These are phyloP conservation scores for Mucor circinelloides DNA, from an alignment of 371 early-diverging fungal genomes.

Conservation along the genomic window DNA sequence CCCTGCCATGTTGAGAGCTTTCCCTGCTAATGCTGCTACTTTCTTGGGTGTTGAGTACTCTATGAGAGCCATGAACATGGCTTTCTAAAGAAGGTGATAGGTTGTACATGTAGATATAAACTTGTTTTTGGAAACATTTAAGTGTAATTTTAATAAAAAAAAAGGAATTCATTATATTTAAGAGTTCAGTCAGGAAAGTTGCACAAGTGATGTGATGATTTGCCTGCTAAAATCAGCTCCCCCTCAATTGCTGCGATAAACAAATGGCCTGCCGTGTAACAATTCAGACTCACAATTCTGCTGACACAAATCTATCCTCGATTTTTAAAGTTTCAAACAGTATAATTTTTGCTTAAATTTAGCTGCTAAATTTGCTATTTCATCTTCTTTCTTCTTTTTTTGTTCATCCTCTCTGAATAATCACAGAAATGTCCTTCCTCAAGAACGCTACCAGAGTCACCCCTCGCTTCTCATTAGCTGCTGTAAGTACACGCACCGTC, in stretches of 20 bases:
- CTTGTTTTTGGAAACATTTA: conserved; percentile 4
- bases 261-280: conserved; percentile 9
- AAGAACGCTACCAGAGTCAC: conserved; percentile 12
- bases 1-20: conserved; percentile 75
- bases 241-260: conserved; percentile 11
- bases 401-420: conserved; percentile 1
- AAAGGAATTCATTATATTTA: neutral
- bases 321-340: conserved; percentile 5
- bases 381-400: conserved; percentile 8
- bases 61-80: conserved; percentile 46
- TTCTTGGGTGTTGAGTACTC: conserved; percentile 58
- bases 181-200: conserved; percentile 1
- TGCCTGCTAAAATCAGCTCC: neutral
- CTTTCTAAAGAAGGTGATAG: conserved; percentile 33
- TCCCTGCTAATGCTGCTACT: conserved; percentile 75
- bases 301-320: conserved; percentile 22
- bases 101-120: conserved; percentile 12
- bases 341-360: conserved; percentile 4
- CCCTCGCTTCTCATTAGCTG: conserved; percentile 21
- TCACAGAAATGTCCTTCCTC: conserved; percentile 21
- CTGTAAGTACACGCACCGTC: conserved; percentile 18
- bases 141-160: conserved; percentile 8
- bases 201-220: neutral
- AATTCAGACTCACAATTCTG: conserved; percentile 11
- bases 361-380: conserved; percentile 4